Evolutionary conservation across 1,139 yeast species (phyloP), one percentile per base, ranked within the genome.

Genomic region (Pichia norvegensis): DNA sequence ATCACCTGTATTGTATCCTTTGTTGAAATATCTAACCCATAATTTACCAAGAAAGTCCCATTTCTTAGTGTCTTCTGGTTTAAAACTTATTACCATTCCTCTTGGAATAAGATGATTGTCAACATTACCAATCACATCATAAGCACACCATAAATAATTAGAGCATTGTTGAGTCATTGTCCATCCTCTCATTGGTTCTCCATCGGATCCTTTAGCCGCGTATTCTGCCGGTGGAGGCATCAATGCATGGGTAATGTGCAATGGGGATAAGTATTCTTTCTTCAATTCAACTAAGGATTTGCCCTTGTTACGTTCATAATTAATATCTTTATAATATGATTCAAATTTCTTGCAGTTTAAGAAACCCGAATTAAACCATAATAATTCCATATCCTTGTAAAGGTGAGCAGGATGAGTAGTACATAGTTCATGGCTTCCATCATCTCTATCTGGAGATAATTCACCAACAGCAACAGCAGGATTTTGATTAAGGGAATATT

Each of bases 301-400:
- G 58, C 60, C 46, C 19, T 52, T 47, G 45, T 59, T 55, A 41
- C 60, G 47, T 17, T 61, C 65, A 44, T 52, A 58, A 40, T 61
- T 56, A 41, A 64, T 61, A 54, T 68, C 72, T 25, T 51, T 54
- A 23, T 56, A 62, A 36, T 59, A 61, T 2, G 70, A 67, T 36
- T 62, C 64, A 0, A 63, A 60, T 50, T 75, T 75, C 58, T 81
- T 81, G 62, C 88, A 81, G 46, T 65, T 76, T 27, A 70, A 65
- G 54, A 79, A 74, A 0, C 88, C 88, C 1, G 87, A 80, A 55
- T 81, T 81, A 45, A 81, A 71, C 87, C 87, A 81, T 4, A 81
- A 55, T 23, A 81, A 58, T 7, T 53, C 53, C 36, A 66, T 67
- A 5, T 78, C 78, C 42, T 68, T 69, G 46, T 69, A 65, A 1